Base-by-base conservation (phyloP, 75 land plant species). In the Sequoiadendron giganteum region DNA sequence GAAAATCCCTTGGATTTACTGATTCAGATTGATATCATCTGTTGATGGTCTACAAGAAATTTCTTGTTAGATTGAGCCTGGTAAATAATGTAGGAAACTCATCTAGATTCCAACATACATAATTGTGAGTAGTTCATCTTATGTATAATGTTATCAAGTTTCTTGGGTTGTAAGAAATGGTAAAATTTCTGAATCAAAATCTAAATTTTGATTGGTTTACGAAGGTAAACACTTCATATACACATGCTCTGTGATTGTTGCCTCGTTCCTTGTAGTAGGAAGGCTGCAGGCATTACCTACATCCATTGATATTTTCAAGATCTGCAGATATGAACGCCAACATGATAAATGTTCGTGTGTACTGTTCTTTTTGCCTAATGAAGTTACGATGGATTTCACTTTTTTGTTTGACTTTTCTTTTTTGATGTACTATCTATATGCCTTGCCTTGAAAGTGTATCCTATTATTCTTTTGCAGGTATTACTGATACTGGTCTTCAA, bases 401-500 rank as follows among this genome's bases (percentile, higher is more conserved):
- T 52, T 42, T 81, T 11, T 25, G 40, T 32, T 18, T 25, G 48
- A 36, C 34, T 70, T 82, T 47, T 32, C 11, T 19, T n/a, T 34
- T 38, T 21, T 16, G 18, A 45, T 80, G 49, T 47, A 28, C 21
- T 13, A 11, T 8, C 15, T 42, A 15, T 56, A 77, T 34, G 13
- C 10, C 5, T 32, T 34, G 13, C 65, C 65, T 58, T 28, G 39
- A 43, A 34, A 30, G 18, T 54, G 16, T n/a, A 34, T 36, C 5
- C 36, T 79, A 48, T 48, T 65, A 6, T 86, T 87, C 18, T 86
- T 42, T 45, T 85, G 58, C 94, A 97, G 99, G 97, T 39, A 90
- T 97, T 85, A 92, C 93, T 25, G 98, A 97, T 91, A 55, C 58
- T 65, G 99, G 98, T 32, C 83, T 96, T 86, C 82, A 39, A 80